These are phyloP conservation scores for Xylaria sp. DNA, from an alignment of 2,329 filamentous ascomycete genomes.

Conservation along the genomic window DNA sequence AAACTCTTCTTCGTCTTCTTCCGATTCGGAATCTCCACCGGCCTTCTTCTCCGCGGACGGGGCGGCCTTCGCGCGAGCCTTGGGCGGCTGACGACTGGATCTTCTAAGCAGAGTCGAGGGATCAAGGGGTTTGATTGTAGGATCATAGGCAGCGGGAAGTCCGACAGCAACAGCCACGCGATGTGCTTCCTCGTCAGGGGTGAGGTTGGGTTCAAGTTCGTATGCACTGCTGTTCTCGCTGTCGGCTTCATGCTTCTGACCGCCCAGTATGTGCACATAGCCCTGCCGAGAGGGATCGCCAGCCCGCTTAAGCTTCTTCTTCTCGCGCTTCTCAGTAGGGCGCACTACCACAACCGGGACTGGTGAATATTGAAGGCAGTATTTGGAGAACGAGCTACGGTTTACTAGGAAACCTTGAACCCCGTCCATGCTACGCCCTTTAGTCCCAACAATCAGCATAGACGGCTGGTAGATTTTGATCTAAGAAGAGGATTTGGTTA, in stretches of 20 bases:
- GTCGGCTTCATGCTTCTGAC: slow-evolving; percentile 68
- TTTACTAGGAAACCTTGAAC: slow-evolving; percentile 85
- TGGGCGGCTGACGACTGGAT: slow-evolving; percentile 37
- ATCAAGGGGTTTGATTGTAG: slow-evolving; percentile 69
- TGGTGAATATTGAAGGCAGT: slow-evolving; percentile 92
- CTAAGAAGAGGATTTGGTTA: slow-evolving; percentile 56
- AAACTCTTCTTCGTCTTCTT: slow-evolving; percentile 57
- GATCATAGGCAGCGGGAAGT: slow-evolving; percentile 70
- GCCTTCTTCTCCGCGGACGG: slow-evolving; percentile 55
- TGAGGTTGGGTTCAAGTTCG: slow-evolving; percentile 65
- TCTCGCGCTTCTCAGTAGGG: slow-evolving; percentile 85
- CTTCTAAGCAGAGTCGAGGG: slow-evolving; percentile 45
- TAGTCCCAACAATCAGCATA: slow-evolving; percentile 89
- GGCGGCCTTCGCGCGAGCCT: slow-evolving; percentile 48
- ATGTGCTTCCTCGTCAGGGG: slow-evolving; percentile 72
- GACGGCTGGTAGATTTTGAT: slow-evolving; percentile 92
- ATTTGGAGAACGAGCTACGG: slow-evolving; percentile 88
- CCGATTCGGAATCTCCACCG: slow-evolving; percentile 49
- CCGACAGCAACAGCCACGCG: slow-evolving; percentile 72
- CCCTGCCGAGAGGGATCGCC: slow-evolving; percentile 80
- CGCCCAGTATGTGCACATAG: slow-evolving; percentile 80
- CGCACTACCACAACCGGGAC: slow-evolving; percentile 93
- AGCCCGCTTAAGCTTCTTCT: slow-evolving; percentile 87
- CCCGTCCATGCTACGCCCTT: slow-evolving; percentile 84
- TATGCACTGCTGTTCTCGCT: slow-evolving; percentile 64